Conservation (phyloP, 108 stramenopile species). For the Skeletonema potamos region DNA sequence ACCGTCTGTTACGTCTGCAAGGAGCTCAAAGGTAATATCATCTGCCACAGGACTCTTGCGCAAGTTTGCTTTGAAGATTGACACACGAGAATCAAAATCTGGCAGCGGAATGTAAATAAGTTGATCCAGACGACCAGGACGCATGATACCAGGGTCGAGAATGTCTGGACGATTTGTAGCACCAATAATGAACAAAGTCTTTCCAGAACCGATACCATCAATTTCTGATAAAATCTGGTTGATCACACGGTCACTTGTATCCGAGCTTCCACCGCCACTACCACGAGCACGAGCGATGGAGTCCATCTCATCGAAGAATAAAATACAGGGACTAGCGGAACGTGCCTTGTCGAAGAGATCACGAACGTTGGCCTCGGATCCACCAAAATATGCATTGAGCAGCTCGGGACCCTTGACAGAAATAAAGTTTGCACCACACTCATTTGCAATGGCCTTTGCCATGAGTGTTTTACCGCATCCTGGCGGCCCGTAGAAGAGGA, state of each 20-base stretch:
- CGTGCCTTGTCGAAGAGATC: constrained; percentile 99
- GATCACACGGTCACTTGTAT: constrained; percentile 98
- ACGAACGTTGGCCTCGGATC: constrained; percentile 98
- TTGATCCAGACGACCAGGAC: constrained; percentile 99
- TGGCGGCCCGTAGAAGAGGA: constrained; percentile 98
- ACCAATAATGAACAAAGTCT: constrained; percentile 99
- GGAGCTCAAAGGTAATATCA: constrained; percentile 70
- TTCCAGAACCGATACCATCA: constrained; percentile 97
- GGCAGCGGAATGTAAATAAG: constrained; percentile 99
- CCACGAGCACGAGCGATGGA: constrained; percentile 99
- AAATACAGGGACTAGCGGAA: constrained; percentile 97
- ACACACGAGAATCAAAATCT: constrained; percentile 84
- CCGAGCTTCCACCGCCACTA: constrained; percentile 87
- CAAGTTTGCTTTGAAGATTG: constrained; percentile 96
- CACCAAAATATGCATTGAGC: constrained; percentile 98
- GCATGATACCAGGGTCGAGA: constrained; percentile 97
- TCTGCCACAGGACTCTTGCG: constrained; percentile 92
- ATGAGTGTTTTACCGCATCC: constrained; percentile 99
- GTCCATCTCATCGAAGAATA: constrained; percentile 99
- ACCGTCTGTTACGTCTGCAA: constrained; percentile 89
- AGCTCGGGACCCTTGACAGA: constrained; percentile 99
- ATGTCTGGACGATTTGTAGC: constrained; percentile 99
- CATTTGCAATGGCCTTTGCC: constrained; percentile 99
- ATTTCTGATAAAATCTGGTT: constrained; percentile 99
- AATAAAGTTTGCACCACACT: constrained; percentile 99